Evolutionary conservation across 208 protist species (phyloP), one percentile per base, ranked within the genome.

Genomic region (Crithidia bombi): DNA sequence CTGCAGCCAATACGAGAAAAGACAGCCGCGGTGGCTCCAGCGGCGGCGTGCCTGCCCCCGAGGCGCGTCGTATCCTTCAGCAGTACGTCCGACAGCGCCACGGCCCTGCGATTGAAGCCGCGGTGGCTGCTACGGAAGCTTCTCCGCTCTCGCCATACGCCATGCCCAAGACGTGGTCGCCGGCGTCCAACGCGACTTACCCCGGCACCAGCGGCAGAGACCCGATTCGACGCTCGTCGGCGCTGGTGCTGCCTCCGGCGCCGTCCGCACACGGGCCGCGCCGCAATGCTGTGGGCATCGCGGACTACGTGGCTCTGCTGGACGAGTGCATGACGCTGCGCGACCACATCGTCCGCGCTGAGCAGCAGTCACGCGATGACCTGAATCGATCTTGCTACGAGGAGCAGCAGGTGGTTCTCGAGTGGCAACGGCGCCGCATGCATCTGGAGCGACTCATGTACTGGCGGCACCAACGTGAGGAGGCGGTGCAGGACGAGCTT

Each of bases 391-490:
- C 76, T 4, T 76, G 68, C 46, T 61, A 75, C 15, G 78, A 85
- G 62, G 80, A 93, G 49, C 47, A 72, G 23, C 71, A 74, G 55
- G 59, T 80, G 35, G 62, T 92, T 55, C 67, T 57, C 38, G 79
- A 79, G 41, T 89, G 85, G 85, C 67, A 86, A 73, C 80, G 83
- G 32, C 89, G 83, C 49, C 77, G 81, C 25, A 83, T 92, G 79
- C 91, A 96, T 58, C 71, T 96, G 10, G 78, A 94, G 65, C 81
- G 91, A 3, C 78, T 96, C 15, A 28, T 88, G 3, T 92, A 91
- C 75, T 96, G 91, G 91, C 71, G 86, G 26, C 59, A 72, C 0
- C 75, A 90, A 65, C 79, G 83, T 14, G 51, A 81, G 49, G 30
- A 47, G 23, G 57, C 67, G 26, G 66, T 87, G 56, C 41, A 66